Evolutionary conservation across 345 rosid species (phyloP).

Genomic region (Eucalyptus curtisii): DNA sequence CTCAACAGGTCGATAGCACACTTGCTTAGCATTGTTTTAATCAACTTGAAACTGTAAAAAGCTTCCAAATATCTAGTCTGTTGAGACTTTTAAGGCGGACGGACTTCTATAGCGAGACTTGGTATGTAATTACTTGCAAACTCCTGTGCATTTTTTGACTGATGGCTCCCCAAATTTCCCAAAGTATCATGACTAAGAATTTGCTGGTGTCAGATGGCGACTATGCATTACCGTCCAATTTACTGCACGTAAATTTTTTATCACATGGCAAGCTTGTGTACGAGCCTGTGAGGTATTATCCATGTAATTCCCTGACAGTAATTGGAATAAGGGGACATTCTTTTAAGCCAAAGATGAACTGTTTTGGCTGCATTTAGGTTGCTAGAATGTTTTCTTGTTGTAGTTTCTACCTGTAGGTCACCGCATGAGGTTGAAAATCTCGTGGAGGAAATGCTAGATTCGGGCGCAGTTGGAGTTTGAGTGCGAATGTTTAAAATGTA

Average conservation of each 20-base stretch:
- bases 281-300: background rate
- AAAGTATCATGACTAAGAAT: background rate
- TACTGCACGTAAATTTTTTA: background rate
- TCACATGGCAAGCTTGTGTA: background rate
- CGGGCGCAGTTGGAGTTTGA: no score
- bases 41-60: background rate
- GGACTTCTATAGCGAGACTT: background rate
- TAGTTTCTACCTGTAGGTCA: no score
- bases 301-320: background rate
- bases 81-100: background rate
- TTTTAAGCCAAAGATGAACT: background rate
- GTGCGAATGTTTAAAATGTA: no score
- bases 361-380: no score
- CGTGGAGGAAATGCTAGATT: no score
- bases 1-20: background rate
- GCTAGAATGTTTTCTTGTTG: no score
- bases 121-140: background rate
- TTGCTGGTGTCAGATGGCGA: background rate
- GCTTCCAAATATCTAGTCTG: background rate
- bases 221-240: background rate
- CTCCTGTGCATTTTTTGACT: background rate
- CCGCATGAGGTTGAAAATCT: no score
- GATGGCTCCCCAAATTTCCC: background rate
- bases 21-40: background rate
- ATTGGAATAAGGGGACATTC: background rate